Percentiles rank a stretch among this genome's conserved stretches.
Evolutionary conservation across 345 rosid genomes (phyloP).

Genomic region (Ailanthus altissimus): DNA sequence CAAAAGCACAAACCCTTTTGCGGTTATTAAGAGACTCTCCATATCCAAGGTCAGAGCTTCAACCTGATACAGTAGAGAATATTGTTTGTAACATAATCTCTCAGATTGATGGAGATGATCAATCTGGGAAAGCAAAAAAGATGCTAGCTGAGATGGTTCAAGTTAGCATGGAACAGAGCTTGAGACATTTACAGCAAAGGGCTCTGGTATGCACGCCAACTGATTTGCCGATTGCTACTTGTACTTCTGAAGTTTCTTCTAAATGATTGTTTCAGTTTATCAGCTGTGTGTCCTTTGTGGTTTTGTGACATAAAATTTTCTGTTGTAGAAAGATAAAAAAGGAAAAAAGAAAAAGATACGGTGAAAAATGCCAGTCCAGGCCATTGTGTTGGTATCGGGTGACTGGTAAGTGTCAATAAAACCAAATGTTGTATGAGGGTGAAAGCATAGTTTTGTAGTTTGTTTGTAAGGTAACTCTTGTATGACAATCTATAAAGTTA

Average conservation of each 20-base stretch:
- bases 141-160: constrained; percentile 99
- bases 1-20: constrained; percentile 73
- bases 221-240: constrained; percentile 54
- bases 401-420: constrained; percentile 63
- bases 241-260: constrained; percentile 54
- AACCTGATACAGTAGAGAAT: constrained; percentile 82
- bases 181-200: constrained; percentile 91
- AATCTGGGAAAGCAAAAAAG: constrained; percentile 86
- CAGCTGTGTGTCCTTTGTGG: neutral
- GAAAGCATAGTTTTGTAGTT: constrained; percentile 29
- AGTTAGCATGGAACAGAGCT: constrained; percentile 97
- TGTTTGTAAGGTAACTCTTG: constrained; percentile 42
- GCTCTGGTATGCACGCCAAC: constrained; percentile 75
- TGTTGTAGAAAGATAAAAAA: constrained; percentile 27
- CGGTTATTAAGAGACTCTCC: constrained; percentile 73
- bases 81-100: constrained; percentile 90
- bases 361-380: constrained; percentile 80
- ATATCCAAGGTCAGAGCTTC: constrained; percentile 66
- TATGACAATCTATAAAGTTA: constrained; percentile 22
- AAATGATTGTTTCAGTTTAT: constrained; percentile 36
- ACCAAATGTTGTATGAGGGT: constrained; percentile 13
- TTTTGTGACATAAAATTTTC: constrained; percentile 32
- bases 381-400: constrained; percentile 62
- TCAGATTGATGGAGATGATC: constrained; percentile 88
- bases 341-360: constrained; percentile 10